Base-by-base conservation (phyloP, 2,329 filamentous ascomycete species). In the Cercospora beticola region DNA sequence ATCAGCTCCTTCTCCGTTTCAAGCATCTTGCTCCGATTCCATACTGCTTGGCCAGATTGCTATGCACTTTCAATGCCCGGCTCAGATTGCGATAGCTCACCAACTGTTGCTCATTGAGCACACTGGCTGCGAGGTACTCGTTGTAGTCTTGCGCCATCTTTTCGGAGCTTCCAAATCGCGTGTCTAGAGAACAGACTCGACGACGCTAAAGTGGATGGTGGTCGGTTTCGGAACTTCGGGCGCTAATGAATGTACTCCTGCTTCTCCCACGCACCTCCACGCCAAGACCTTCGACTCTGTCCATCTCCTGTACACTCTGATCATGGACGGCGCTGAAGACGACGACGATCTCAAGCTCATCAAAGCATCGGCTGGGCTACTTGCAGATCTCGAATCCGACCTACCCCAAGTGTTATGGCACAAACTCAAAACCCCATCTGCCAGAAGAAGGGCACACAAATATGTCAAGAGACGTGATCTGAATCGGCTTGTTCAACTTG, bases 41-140 rank as follows among this genome's bases (percentile, higher is more conserved):
- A 72, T 82, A 96, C 94, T 94, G 89, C 81, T 99, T 99, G 12
- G 95, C 95, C 54, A 87, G 84, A 77, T 96, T 95, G 79, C 92
- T 90, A 78, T 97, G 91, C 56, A 97, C 86, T 76, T 93, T 91
- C 64, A 97, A 81, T 46, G 90, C 90, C 76, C 94, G 88, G 80
- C 93, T 95, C 70, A 99, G 82, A 60, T 90, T 84, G 62, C 93
- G 90, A 83, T 97, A 98, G 62, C 92, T 97, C 76, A 97, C 86
- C 93, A 97, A 76, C 71, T 88, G 88, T 72, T 89, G 88, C 76
- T 97, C 92, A 67, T 88, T 90, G 71, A 97, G 84, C 67, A 97
- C 86, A 76, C 90, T 88, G 74, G 89, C 88, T 4, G 91, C 91
- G 6, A 97, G 86, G 75, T 89, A 94, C 66, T 88, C 89, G 72